Base-by-base conservation (phyloP, 2,329 filamentous ascomycete genomes). In the Parasarocladium wereldwijsianum region DNA sequence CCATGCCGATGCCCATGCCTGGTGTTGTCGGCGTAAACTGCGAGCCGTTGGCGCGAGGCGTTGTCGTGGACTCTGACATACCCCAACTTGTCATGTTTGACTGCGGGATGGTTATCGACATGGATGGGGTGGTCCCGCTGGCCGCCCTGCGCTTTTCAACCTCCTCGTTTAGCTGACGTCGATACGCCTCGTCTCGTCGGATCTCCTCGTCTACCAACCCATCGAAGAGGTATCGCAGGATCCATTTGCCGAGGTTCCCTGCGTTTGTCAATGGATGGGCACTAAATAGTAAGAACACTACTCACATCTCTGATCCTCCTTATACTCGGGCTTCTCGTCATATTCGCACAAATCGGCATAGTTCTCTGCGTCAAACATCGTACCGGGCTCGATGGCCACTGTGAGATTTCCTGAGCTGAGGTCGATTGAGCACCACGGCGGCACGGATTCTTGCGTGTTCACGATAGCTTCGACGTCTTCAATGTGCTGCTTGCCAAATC, bases 221-320 rank as follows among this genome's bases (percentile, higher is more conserved):
- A 8, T 78, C 75, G 55, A 98, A 98, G 0, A 98, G 65, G 51
- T 94, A 93, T 19, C 90, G 73, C 35, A 98, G 58, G 26, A 96
- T 74, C 90, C 90, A 98, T 61, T 93, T 93, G 7, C 90, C 90
- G 26, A 96, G 72, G 45, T 93, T 96, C 51, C 96, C 82, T 90
- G 38, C 16, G n/a, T 24, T 22, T 12, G 18, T 12, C 13, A 31
- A 3, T 11, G 16, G 17, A 38, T 52, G 38, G 54, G 46, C 29
- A 24, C 8, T 5, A 5, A 8, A 12, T 12, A 12, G n/a, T 5
- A 8, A 19, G 16, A 14, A 21, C 3, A 14, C n/a, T 28, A 51
- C 75, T 46, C 66, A 87, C 82, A 93, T 57, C 90, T 73, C 56
- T 96, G 87, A 43, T 98, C 90, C 43, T 96, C 87, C 34, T 79